A percentile compares a stretch with the other conserved stretches of the same genome.
Evolutionary conservation across 1,284 basidiomycete genomes (phyloP).

Genomic region (Cerioporus squamosus): DNA sequence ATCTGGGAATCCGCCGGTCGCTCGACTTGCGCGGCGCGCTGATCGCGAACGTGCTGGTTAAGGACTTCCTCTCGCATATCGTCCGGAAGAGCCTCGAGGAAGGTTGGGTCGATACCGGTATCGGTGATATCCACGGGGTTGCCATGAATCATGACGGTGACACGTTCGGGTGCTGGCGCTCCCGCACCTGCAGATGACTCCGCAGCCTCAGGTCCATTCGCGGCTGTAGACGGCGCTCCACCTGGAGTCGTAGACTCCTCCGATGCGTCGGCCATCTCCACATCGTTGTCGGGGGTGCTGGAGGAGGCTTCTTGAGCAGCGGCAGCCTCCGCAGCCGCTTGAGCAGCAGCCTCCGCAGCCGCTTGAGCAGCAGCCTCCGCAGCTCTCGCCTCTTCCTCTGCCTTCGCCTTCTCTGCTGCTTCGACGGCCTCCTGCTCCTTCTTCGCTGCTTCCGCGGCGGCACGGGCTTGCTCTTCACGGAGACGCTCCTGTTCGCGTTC

Average conservation of each 20-base stretch:
- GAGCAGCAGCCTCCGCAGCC: constrained; percentile 30
- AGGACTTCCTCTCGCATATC: constrained; percentile 99
- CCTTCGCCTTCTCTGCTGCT: constrained; percentile 35
- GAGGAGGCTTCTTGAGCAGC: constrained; percentile 21
- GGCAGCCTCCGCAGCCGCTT: constrained; percentile 30
- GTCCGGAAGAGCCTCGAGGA: constrained; percentile 96
- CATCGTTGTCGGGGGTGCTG: constrained; percentile 37
- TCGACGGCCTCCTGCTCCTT: constrained; percentile 30
- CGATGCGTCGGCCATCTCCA: constrained; percentile 47
- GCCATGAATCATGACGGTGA: constrained; percentile 90
- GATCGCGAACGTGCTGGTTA: constrained; percentile 96
- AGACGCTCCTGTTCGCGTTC: constrained; percentile 42
- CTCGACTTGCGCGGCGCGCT: constrained; percentile 75
- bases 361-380: constrained; percentile 22
- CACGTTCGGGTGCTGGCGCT: constrained; percentile 52
- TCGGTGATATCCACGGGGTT: constrained; percentile 98
- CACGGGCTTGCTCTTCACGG: constrained; percentile 46
- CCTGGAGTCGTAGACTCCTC: constrained; percentile 20
- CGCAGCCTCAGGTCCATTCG: constrained; percentile 15
- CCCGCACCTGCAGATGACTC: constrained; percentile 33
- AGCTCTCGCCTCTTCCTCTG: constrained; percentile 26
- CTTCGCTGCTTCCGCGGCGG: constrained; percentile 36
- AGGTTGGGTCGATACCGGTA: constrained; percentile 97
- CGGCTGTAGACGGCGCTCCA: constrained; percentile 29
- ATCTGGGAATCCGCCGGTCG: constrained; percentile 85